Base-by-base conservation (phyloP, 495 filamentous ascomycete genomes). In the Penicillium canariense region DNA sequence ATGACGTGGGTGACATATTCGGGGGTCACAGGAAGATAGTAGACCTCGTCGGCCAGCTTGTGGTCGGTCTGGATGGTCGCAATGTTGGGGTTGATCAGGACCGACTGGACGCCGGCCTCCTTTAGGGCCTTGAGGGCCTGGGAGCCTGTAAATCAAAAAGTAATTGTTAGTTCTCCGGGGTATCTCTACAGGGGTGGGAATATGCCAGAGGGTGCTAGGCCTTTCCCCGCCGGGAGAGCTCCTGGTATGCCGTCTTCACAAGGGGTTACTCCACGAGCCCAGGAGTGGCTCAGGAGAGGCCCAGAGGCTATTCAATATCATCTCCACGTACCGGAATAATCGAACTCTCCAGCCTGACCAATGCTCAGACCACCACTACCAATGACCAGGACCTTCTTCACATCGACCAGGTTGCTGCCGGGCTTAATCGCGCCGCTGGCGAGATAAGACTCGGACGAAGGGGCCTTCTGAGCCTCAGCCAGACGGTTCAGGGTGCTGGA, bases 1-100 rank as follows among this genome's bases (percentile, higher is more conserved):
- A 98, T 97, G 50, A 98, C 94, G 73, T 97, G 93, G 58, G 90
- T 91, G 42, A 98, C 93, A 62, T 97, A 98, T 70, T 97, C 92
- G 35, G 92, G 89, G 23, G 91, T 98, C 43, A 98, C 94, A 9
- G 93, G 93, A 2, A 97, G 84, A 78, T 97, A 98, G 76, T 97
- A 98, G 52, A 98, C 90, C 72, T 97, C 94, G 62, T 98, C 93
- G 9, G 93, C 93, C 46, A 98, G 81, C 59, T 96, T 96, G 77
- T 96, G 95, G 22, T 96, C 93, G 31, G 93, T 98, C 72, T 98
- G 93, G 63, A 98, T 98, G 25, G 93, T 98, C 32, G 93, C 93
- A 61, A 98, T 98, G 70, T 98, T 98, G 42, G 93, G 94, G 73
- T 98, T 98, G 77, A 98, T 92, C 50, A 98, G 84, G 54, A 98